Evolutionary conservation across 2,329 filamentous ascomycete species (phyloP), one percentile per base, ranked within the genome.

Genomic region (Colletotrichum brevisporum): DNA sequence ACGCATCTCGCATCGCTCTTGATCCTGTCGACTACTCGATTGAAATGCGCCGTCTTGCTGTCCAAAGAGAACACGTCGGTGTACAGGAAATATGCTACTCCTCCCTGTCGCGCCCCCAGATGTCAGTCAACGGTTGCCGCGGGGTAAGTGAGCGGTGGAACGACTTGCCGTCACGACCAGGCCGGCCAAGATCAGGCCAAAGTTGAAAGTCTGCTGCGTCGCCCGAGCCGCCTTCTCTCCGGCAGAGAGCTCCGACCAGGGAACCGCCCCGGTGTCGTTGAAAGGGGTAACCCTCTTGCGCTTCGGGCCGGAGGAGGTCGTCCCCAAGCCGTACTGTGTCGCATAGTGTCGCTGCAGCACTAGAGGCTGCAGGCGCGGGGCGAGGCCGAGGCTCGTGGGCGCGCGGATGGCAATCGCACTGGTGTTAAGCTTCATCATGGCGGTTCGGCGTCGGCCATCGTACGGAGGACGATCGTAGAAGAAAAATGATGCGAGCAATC

Each of bases 181-280:
- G 27, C 95, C 95, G 8, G 91, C 84, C 1, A 94, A 73, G 9
- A 98, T 89, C 71, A 98, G 81, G 73, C 91, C 86, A 73, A 97
- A 90, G 80, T 98, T 98, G 83, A 97, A 92, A 16, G 91, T 92
- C 80, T 98, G 95, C 80, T 98, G 95, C 0, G 94, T 95, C 9
- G 94, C 93, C 47, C 95, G 89, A 26, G 92, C 92, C 3, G 91
- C 90, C 80, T 97, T 98, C 78, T 98, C 95, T 55, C 83, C 83
- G 0, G 82, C 83, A 1, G 91, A 94, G 2, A 98, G 87, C 63
- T 96, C 86, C 3, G 84, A 86, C 95, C 95, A 98, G 4, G 90
- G 89, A 1, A 97, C 90, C 71, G 88, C 86, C 8, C 95, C 95
- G 76, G 94, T 92, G 74, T 98, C 95, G 74, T 94, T 96, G 75